Conservation (phyloP, 768 basidiomycete genomes). For the Trametes punicea region DNA sequence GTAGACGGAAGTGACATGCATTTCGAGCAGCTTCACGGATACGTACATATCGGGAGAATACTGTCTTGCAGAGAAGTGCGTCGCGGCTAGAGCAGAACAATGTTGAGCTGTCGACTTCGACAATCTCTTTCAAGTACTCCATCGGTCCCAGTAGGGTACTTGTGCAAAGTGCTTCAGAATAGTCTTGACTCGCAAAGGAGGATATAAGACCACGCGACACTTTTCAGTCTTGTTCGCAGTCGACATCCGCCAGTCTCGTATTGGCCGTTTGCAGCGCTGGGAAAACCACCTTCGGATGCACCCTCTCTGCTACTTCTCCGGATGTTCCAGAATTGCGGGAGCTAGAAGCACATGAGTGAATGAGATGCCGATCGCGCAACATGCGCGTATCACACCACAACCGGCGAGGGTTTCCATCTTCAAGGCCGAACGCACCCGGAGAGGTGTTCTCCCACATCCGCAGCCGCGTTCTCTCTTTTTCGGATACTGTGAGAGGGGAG, state of each 20-base stretch:
- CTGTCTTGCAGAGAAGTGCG: neutral
- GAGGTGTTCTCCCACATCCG: neutral
- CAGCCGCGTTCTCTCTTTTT: neutral
- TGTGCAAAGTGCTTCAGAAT: no score
- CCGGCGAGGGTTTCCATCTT: neutral
- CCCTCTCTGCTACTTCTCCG: neutral
- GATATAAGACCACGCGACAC: no score
- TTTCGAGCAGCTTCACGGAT: neutral
- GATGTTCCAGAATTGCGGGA: neutral
- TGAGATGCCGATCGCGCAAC: neutral
- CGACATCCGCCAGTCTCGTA: neutral
- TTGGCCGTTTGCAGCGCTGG: neutral
- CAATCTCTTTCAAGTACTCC: no score
- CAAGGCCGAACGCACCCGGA: no score
- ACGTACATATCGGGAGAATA: neutral
- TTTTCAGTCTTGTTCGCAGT: no score
- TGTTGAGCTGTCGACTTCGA: no score
- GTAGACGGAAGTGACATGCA: neutral
- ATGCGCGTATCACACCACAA: neutral
- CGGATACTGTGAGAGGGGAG: neutral
- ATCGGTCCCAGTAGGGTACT: no score
- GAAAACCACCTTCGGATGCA: neutral
- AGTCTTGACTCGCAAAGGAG: no score
- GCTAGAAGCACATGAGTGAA: constrained; percentile 3
- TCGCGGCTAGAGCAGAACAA: no score